Base-by-base conservation (phyloP, 805 yeast genomes). In the Ogataea minuta region DNA sequence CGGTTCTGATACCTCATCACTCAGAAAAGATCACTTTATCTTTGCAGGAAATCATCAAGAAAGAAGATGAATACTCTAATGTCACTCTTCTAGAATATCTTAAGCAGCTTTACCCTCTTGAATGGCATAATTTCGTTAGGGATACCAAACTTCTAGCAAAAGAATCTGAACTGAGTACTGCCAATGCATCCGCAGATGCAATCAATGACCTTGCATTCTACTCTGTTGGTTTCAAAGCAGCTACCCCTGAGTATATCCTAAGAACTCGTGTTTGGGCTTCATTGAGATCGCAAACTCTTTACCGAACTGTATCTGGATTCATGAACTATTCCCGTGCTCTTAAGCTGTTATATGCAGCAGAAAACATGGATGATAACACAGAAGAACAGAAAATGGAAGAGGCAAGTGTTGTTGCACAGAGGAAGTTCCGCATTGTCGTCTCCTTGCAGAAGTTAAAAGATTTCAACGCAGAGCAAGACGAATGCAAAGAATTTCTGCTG, bases 261-360 rank as follows among this genome's bases (percentile, higher is more conserved):
- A 67, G 93, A 56, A 86, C 95, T 0, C 67, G 95, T 52, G 72
- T 87, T 2, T 87, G 96, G 96, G 85, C 95, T 0, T 85, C 95
- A 0, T 64, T 84, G 40, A 71, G 95, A 52, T 74, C 85, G 2
- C 96, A 87, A 54, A 87, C 95, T 0, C 66, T 87, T 33, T 88
- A 81, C 53, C 69, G 95, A 31, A 87, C 96, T 0, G 71, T 86
- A 3, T 76, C 89, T 2, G 95, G 96, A 0, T 87, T 88, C 56
- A 77, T 76, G 76, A 86, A 87, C 55, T 87, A 87, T 54, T 68
- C 78, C 5, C 69, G 75, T 19, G 95, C 95, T 0, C 68, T 88
- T 16, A 81, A 80, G 45, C 63, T 86, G 13, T 64, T 88, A 3
- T 76, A 77, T 54, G 73, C 72, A 44, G 75, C 73, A 25, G 78